Evolutionary conservation across 495 filamentous ascomycete genomes (phyloP), one percentile per base, ranked within the genome.

Genomic region (Lasiosphaeria ovina): DNA sequence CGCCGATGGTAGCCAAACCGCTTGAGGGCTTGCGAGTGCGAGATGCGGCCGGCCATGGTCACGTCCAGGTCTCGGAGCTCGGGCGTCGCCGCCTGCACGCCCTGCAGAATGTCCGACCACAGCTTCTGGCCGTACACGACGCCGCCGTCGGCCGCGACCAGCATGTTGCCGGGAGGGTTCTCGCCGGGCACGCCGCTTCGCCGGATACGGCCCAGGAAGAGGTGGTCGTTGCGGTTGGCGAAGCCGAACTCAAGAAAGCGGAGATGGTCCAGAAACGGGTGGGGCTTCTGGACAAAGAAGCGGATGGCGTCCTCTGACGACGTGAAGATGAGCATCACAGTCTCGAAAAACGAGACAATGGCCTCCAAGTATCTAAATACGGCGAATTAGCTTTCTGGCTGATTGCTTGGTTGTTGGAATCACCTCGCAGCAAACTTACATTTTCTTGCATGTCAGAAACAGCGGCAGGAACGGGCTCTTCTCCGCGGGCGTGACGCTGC

Each of bases 361-460:
- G 69, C 36, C 45, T 72, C 69, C 48, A 53, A 35, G 54, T 71
- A 66, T 54, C 68, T 71, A 57, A 24, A 11, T 5, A 1, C 5
- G 16, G 12, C 38, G 38, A n/a, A n/a, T 47, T 14, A 47, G 6
- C 11, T 14, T 11, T n/a, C 44, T 5, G 12, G 16, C 0, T n/a
- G 44, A 11, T 14, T 14, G 12, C 16, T 14, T 5, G 12, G 6
- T 6, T 0, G 38, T 36, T 14, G 14, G 8, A 36, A n/a, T 8
- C 44, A 9, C 5, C 12, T 11, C 12, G 16, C 12, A 4, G 44
- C 6, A 14, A 11, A 63, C 69, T 17, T 38, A 70, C 67, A 70
- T 66, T 58, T 51, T 54, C 62, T 66, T 70, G 62, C 67, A 72
- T 1, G 63, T 60, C 45, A 70, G 51, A 32, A 66, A 66, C 40